Evolutionary conservation across 192 early-diverging fungal genomes (phyloP), one percentile per base, ranked within the genome.

Genomic region (Geosiphon pyriformis): DNA sequence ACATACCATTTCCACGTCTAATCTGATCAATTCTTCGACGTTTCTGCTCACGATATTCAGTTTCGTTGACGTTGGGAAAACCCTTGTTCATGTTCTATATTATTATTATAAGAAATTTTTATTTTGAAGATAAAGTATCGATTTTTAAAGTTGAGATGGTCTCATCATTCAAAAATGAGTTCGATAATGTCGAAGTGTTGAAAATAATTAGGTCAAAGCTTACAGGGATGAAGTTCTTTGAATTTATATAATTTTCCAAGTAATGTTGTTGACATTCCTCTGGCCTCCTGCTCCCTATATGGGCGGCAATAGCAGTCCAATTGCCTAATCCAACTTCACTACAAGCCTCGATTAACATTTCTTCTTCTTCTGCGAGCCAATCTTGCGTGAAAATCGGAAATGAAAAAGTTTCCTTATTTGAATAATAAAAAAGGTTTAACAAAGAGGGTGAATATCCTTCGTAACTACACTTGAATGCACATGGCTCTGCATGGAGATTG

Each of bases 281-380:
- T 56, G 87, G 86, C 20, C 85, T 88, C 71, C 94, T 94, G 32
- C 93, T 94, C 17, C 93, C 92, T 26, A 98, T 89, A 66, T 94
- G 90, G 56, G 93, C 93, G 0, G 94, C 88, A 32, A 96, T 90
- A 52, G 94, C 92, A 70, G 91, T 90, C 94, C 95, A 99, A 78
- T 98, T 98, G 33, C 97, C 97, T 61, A 98, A 85, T 23, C 97
- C 97, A 76, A 87, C 93, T 71, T 90, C 83, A 74, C 94, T 90
- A 50, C 93, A 80, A 4, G 88, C 92, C 61, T 97, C 93, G 46
- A 98, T 91, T 65, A 99, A 79, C 61, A 93, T 68, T 51, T 98
- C 78, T 78, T 99, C 97, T 67, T 99, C 97, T 55, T 98, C 92
- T 3, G 94, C 97, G 48, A 87, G 88, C 97, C 97, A 99, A 60